phyloP scores from a whole-genome alignment of 1,139 yeast species.

The Lodderomyces margitis region DNA sequence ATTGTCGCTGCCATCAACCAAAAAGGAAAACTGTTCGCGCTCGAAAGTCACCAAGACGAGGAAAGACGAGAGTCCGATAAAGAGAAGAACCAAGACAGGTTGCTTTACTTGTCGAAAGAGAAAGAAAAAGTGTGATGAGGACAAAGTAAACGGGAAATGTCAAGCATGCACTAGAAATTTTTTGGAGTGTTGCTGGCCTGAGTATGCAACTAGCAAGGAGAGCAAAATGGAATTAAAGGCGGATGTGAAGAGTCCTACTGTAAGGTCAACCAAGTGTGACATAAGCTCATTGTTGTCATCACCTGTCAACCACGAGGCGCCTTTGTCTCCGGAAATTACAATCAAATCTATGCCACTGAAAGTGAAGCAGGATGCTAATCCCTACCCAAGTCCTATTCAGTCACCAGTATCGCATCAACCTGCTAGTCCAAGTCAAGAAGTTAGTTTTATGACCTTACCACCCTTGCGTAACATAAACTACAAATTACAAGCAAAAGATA shows the following conservation, averaged over 20 bases:
- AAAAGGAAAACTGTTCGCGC: slow-evolving; percentile 12
- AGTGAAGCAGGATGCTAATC: slow-evolving; percentile 10
- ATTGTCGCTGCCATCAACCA: slow-evolving; percentile 6
- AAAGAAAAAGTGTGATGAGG: slow-evolving; percentile 49
- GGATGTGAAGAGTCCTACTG: not conserved
- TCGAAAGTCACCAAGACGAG: slow-evolving; percentile 15
- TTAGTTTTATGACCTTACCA: slow-evolving; percentile 18
- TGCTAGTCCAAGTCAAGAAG: slow-evolving; percentile 14
- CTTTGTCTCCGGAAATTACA: slow-evolving; percentile 1
- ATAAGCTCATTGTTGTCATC: slow-evolving; percentile 15
- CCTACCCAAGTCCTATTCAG: slow-evolving; percentile 23
- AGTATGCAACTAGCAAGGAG: slow-evolving; percentile 9
- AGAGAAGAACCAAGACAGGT: slow-evolving; percentile 42
- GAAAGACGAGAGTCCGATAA: slow-evolving; percentile 16
- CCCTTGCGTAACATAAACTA: slow-evolving; percentile 16
- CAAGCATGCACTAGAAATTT: slow-evolving; percentile 49
- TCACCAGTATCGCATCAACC: slow-evolving; percentile 18
- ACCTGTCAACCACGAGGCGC: slow-evolving; percentile 7
- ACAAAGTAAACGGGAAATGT: slow-evolving; percentile 44
- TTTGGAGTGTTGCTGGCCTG: slow-evolving; percentile 48
- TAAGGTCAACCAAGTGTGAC: slow-evolving; percentile 16
- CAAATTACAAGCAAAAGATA: slow-evolving; percentile 16
- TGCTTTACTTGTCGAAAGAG: slow-evolving; percentile 46
- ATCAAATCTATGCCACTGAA: slow-evolving; percentile 1
- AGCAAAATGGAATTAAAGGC: not conserved